Conservation (phyloP, 495 filamentous ascomycete species). For the Penicillium ucsense region DNA sequence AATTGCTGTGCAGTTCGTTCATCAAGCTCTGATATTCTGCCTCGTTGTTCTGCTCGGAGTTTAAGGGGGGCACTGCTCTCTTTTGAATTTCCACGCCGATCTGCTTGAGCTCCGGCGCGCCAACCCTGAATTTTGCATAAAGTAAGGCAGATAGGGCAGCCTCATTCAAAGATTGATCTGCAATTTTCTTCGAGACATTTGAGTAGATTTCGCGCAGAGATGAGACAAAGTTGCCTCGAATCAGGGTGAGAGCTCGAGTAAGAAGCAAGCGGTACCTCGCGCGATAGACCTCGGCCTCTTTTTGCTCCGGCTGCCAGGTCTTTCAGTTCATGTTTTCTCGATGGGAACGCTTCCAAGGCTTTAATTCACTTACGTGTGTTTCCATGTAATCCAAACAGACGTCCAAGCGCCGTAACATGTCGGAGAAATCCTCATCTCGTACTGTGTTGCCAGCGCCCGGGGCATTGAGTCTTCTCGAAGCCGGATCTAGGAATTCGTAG, state of each 20-base stretch:
- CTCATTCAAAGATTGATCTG: conserved; percentile 62
- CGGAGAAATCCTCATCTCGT: conserved; percentile 68
- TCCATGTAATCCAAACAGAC: conserved; percentile 86
- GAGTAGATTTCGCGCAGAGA: conserved; percentile 58
- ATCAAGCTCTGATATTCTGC: conserved; percentile 57
- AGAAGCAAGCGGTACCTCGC: conserved; percentile 60
- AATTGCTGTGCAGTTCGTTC: conserved; percentile 58
- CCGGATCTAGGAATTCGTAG: conserved; percentile 84
- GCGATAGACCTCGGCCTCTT: conserved; percentile 74
- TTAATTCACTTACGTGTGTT: conserved; percentile 50
- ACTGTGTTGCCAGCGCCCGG: conserved; percentile 79
- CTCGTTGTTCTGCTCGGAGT: conserved; percentile 52
- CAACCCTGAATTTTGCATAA: conserved; percentile 69
- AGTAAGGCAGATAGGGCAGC: conserved; percentile 66
- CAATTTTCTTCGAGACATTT: conserved; percentile 60
- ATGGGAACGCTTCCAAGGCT: background rate
- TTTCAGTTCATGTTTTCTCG: conserved; percentile 6
- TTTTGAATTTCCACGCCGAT: conserved; percentile 62
- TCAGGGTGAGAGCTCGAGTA: conserved; percentile 66
- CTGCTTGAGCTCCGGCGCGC: conserved; percentile 54
- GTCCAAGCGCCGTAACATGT: conserved; percentile 78
- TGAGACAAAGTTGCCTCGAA: conserved; percentile 77
- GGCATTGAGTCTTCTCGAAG: conserved; percentile 81
- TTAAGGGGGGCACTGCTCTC: conserved; percentile 49
- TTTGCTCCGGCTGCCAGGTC: conserved; percentile 56